Percentiles rank a stretch among this genome's conserved stretches.
Evolutionary conservation across 2,329 filamentous ascomycete genomes (phyloP).

Genomic region (Arachnomyces sp.): DNA sequence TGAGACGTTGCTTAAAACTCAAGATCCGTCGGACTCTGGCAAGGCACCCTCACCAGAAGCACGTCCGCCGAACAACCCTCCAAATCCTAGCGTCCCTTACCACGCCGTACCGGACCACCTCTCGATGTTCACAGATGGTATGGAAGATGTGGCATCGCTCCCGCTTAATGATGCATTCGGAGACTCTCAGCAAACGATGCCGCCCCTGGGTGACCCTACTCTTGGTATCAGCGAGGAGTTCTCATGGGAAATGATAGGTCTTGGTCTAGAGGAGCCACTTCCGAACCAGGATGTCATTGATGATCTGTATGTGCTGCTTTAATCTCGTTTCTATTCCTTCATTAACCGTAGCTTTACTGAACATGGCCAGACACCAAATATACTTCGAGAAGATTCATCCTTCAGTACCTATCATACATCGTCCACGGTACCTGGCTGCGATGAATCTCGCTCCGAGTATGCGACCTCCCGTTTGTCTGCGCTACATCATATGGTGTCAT

Average conservation of each 20-base stretch:
- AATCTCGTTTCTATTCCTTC: too few relatives aligned
- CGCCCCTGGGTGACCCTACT: constrained; percentile 15
- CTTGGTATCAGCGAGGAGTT: constrained; percentile 40
- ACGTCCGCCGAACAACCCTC: constrained; percentile 12
- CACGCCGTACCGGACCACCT: constrained; percentile 19
- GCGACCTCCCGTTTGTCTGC: constrained; percentile 76
- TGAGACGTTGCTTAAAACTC: constrained; percentile 78
- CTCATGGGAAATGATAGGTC: constrained; percentile 76
- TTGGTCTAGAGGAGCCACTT: constrained; percentile 74
- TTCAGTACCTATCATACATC: constrained; percentile 81
- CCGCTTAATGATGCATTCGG: constrained; percentile 19
- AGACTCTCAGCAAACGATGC: constrained; percentile 15
- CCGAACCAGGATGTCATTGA: constrained; percentile 75
- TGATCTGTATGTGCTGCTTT: constrained; percentile 62
- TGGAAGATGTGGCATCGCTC: constrained; percentile 14
- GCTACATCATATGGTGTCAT: constrained; percentile 94
- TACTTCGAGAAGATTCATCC: constrained; percentile 90
- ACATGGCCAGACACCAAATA: constrained; percentile 57
- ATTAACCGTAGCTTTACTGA: neutral
- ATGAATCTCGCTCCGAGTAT: constrained; percentile 83
- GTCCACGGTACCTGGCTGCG: constrained; percentile 74
- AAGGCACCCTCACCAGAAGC: constrained; percentile 24
- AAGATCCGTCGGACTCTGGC: constrained; percentile 46
- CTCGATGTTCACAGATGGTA: constrained; percentile 15
- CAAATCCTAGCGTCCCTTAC: constrained; percentile 26